These are phyloP conservation scores for Penicillium sp. DNA, from an alignment of 2,329 filamentous ascomycete species.

Conservation along the genomic window DNA sequence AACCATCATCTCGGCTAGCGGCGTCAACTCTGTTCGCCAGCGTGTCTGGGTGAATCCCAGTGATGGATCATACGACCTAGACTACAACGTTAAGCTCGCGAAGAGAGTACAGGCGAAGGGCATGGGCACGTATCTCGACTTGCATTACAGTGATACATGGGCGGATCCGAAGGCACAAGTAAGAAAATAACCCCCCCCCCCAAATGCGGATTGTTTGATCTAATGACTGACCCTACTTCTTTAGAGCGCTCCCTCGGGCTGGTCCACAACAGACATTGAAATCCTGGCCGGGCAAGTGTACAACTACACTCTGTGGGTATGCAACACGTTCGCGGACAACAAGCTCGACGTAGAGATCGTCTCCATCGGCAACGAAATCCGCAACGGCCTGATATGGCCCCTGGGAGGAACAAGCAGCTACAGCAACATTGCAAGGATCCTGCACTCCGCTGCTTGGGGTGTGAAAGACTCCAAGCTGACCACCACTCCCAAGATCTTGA, in stretches of 20 bases:
- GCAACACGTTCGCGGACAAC: conserved; percentile 58
- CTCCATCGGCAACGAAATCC: conserved; percentile 73
- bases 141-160: conserved; percentile 70
- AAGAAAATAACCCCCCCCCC: not conserved
- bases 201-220: not conserved
- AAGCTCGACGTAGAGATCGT: conserved; percentile 60
- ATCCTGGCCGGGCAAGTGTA: conserved; percentile 62
- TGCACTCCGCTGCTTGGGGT: conserved; percentile 63
- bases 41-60: conserved; percentile 69
- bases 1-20: conserved; percentile 58
- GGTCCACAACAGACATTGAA: conserved; percentile 58
- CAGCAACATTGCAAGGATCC: conserved; percentile 61
- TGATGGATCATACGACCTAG: conserved; percentile 64
- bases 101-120: conserved; percentile 63
- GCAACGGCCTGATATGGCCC: conserved; percentile 64
- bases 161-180: conserved; percentile 65
- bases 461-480: conserved; percentile 61
- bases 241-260: conserved; percentile 58
- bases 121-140: conserved; percentile 59
- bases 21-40: conserved; percentile 69
- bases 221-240: not conserved
- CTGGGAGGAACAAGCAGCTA: conserved; percentile 56
- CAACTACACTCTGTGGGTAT: conserved; percentile 64
- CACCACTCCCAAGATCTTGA: conserved; percentile 65
- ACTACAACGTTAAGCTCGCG: conserved; percentile 68